Percentiles rank a stretch among this genome's conserved stretches.
Conservation (phyloP, 768 basidiomycete genomes). For the Lanmaoa rubissima region DNA sequence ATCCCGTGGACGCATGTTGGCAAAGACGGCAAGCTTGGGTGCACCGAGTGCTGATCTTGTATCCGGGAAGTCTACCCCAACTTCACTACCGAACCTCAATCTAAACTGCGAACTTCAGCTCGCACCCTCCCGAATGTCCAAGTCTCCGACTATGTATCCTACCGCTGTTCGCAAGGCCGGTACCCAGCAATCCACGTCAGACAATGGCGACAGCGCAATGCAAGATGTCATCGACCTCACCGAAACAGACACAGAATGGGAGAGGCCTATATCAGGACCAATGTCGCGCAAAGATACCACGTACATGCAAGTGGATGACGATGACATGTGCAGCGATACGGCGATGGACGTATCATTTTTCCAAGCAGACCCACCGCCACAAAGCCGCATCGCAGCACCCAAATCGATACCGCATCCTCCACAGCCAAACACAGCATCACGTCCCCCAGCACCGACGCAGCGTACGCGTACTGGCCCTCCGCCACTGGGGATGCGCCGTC, state of each 20-base stretch:
- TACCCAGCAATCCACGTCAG: neutral
- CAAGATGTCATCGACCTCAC: conserved; percentile 20
- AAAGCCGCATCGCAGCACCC: neutral
- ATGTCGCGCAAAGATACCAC: conserved; percentile 3
- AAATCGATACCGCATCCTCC: conserved; percentile 4
- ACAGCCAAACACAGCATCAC: neutral
- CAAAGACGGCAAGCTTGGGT: too few species aligned
- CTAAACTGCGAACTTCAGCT: conserved; percentile 9
- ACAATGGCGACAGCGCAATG: conserved; percentile 12
- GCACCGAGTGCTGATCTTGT: too few species aligned
- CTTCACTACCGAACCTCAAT: conserved; percentile 8
- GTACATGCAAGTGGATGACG: conserved; percentile 18
- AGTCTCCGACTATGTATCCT: neutral
- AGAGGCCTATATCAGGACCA: neutral
- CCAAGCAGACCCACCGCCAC: neutral
- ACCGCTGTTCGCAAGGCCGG: neutral
- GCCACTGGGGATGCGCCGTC: conserved; percentile 30
- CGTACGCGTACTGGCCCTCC: conserved; percentile 21
- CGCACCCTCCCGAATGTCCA: neutral
- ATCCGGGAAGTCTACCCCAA: conserved; percentile 4
- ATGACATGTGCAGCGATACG: conserved; percentile 6
- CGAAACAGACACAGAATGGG: conserved; percentile 20
- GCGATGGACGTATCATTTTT: conserved; percentile 22
- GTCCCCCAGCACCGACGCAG: conserved; percentile 4
- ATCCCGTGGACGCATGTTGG: too few species aligned